Percentiles rank a stretch among this genome's conserved stretches.
Conservation (phyloP, 1,284 basidiomycete genomes). For the Macrocystidia cucumis region DNA sequence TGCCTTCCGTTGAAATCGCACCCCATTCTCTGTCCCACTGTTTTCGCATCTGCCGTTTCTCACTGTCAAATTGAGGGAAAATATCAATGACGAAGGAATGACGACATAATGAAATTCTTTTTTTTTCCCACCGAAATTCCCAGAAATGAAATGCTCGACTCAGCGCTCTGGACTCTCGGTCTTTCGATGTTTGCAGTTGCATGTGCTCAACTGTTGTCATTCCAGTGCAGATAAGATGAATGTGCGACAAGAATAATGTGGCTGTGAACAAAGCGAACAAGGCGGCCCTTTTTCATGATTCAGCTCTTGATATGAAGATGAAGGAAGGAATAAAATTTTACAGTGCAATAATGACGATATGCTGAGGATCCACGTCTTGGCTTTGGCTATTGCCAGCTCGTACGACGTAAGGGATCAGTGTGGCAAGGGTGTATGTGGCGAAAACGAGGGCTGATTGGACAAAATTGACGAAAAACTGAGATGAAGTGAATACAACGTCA, state of each 20-base stretch:
- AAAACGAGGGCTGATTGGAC: conserved; percentile 49
- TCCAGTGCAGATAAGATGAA: conserved; percentile 52
- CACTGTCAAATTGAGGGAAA: conserved; percentile 24
- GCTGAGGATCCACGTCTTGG: conserved; percentile 46
- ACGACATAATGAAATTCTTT: not conserved
- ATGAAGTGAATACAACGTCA: conserved; percentile 2
- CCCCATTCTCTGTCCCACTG: conserved; percentile 81
- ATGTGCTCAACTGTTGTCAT: conserved; percentile 80
- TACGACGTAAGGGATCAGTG: conserved; percentile 43
- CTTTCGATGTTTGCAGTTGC: conserved; percentile 42
- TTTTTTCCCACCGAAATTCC: conserved; percentile 36
- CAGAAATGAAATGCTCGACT: conserved; percentile 37
- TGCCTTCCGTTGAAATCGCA: conserved; percentile 59
- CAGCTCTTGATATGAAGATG: not conserved
- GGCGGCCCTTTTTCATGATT: conserved; percentile 32
- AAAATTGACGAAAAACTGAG: conserved; percentile 69
- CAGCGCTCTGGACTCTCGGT: conserved; percentile 51
- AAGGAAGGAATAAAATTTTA: conserved; percentile 18
- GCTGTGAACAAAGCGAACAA: conserved; percentile 69
- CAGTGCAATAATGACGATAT: conserved; percentile 61
- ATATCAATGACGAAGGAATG: not conserved
- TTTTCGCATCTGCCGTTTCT: conserved; percentile 31
- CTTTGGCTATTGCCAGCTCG: conserved; percentile 13
- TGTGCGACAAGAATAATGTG: conserved; percentile 51
- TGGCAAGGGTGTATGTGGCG: conserved; percentile 52